phyloP scores from a whole-genome alignment of 768 basidiomycete species.

The Galerina sulciceps region DNA sequence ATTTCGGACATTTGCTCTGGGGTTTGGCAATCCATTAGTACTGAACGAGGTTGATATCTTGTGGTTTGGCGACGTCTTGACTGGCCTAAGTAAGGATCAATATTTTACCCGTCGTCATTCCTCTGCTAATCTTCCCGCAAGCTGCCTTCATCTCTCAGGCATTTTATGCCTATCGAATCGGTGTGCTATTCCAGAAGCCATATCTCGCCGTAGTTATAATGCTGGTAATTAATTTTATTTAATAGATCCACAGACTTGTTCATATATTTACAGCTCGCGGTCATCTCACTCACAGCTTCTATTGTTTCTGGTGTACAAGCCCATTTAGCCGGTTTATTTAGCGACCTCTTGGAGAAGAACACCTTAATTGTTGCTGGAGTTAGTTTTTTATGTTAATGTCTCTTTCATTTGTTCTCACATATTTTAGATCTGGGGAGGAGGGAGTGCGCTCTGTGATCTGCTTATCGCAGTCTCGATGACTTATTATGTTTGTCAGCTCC shows the following conservation, averaged over 20 bases:
- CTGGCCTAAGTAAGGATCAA: conserved; percentile 12
- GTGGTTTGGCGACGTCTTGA: conserved; percentile 22
- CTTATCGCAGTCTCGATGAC: conserved; percentile 18
- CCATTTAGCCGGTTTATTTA: conserved; percentile 12
- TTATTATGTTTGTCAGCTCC: conserved; percentile 9
- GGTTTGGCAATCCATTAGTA: conserved; percentile 18
- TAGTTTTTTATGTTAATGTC: neutral
- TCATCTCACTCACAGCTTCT: conserved; percentile 9
- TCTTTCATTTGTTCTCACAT: neutral
- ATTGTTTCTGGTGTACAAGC: conserved; percentile 14
- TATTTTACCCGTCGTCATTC: neutral
- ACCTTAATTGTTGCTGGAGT: conserved; percentile 14
- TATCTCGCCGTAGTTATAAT: conserved; percentile 3
- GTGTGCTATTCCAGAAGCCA: neutral
- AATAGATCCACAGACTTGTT: neutral
- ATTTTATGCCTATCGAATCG: conserved; percentile 19
- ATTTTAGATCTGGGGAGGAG: conserved; percentile 18
- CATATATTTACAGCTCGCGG: neutral
- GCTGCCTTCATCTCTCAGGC: conserved; percentile 16
- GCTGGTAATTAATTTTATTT: neutral
- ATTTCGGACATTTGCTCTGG: conserved; percentile 22
- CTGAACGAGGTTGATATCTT: conserved; percentile 15
- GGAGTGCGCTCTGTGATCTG: conserved; percentile 16
- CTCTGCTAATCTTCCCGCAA: neutral
- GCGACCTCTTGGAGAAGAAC: conserved; percentile 10